Evolutionary conservation across 176 grass and related monocot genomes (phyloP), one percentile per base, ranked within the genome.

Genomic region (Secale cereale): DNA sequence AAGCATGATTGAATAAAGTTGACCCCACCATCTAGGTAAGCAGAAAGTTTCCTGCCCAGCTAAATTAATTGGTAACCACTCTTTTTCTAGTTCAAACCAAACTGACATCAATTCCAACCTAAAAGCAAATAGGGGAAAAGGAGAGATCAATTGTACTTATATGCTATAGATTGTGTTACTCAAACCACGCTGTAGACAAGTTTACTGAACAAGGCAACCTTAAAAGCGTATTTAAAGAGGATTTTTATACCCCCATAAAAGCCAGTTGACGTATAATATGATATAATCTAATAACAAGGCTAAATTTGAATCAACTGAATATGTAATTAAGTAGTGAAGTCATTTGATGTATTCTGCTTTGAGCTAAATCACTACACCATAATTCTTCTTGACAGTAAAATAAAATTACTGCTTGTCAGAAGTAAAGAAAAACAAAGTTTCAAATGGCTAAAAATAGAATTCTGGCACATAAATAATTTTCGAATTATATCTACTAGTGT

Each of bases 51-150:
- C 40, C 32, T 35, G 28, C 17, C 40, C 46, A 70, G 45, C 46
- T 50, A 30, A 76, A 8, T 29, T 29, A 65, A 65, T 26, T 59
- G 39, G 30, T 33, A 30, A 76, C 27, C 27, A 48, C 35, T 74
- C 43, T 32, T 73, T 33, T 76, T 35, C 57, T 76, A 48, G 28
- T 65, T 64, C 57, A 9, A 83, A 45, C 28, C 40, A 52, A 64
- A 65, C 36, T 64, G 36, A 64, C 25, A 79, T 8, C 60, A 77
- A 65, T 76, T 74, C 39, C 28, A 45, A 28, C 54, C 70, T 83
- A 73, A 45, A 62, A 13, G 20, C 4, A 41, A 41, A 82, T 43
- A 28, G 14, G 14, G 19, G n/a, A 17, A 5, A 26, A 31, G 16
- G 20, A 11, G 0, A 19, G 37, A 20, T 7, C 20, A 32, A 43